Evolutionary conservation across 164 flowering plant species (phyloP).

Genomic region (Chimonanthus salicifolius): DNA sequence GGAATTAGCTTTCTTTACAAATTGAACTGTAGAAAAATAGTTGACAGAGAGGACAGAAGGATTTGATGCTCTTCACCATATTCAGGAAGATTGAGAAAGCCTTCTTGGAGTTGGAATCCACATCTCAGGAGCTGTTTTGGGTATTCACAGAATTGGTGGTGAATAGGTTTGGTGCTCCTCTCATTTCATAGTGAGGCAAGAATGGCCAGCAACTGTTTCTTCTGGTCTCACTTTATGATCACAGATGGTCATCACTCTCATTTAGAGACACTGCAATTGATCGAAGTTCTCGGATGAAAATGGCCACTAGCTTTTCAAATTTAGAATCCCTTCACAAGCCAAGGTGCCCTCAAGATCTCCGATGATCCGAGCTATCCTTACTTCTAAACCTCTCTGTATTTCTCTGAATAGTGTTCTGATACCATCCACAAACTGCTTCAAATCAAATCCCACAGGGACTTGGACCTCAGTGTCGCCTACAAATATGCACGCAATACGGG

Average conservation of each 20-base stretch:
- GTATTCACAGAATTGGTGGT: background rate
- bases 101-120: background rate
- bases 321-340: conserved; percentile 68
- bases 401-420: conserved; percentile 54
- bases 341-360: conserved; percentile 89
- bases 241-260: background rate
- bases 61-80: background rate
- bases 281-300: background rate
- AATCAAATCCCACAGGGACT: conserved; percentile 35
- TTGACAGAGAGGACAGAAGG: background rate
- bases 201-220: background rate
- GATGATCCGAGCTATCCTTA: conserved; percentile 66
- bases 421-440: conserved; percentile 55
- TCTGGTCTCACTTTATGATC: background rate
- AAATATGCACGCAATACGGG: conserved; percentile 51
- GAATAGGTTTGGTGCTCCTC: background rate
- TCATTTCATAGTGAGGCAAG: background rate
- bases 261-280: background rate
- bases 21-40: background rate
- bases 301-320: conserved; percentile 21
- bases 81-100: background rate
- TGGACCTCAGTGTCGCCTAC: conserved; percentile 25
- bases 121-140: background rate
- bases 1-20: background rate
- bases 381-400: conserved; percentile 82